phyloP scores from a whole-genome alignment of 2,329 filamentous ascomycete species.

The Pestalotiopsis sp. region DNA sequence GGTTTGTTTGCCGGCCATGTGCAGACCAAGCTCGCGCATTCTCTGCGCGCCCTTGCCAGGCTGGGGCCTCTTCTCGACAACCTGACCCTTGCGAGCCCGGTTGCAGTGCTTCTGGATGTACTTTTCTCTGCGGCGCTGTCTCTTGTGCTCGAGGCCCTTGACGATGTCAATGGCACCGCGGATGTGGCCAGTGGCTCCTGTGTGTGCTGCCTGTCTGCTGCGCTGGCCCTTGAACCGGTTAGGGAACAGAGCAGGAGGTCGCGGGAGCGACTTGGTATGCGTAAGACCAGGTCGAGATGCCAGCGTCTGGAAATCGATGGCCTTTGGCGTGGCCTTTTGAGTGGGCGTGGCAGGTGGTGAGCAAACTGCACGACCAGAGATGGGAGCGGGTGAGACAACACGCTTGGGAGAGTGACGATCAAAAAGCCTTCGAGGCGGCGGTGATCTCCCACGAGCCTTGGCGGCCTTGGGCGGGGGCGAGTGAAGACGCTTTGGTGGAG shows the following conservation, averaged over 20 bases:
- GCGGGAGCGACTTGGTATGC: constrained; percentile 84
- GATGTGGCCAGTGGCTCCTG: constrained; percentile 62
- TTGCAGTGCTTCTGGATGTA: constrained; percentile 85
- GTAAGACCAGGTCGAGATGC: constrained; percentile 66
- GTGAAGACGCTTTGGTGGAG: constrained; percentile 47
- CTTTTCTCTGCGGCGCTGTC: constrained; percentile 73
- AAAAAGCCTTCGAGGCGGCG: constrained; percentile 62
- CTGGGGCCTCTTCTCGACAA: constrained; percentile 65
- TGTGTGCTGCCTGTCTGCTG: constrained; percentile 31
- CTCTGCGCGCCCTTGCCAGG: constrained; percentile 89
- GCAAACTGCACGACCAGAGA: constrained; percentile 39
- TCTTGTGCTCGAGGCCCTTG: constrained; percentile 92
- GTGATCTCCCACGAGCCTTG: constrained; percentile 54
- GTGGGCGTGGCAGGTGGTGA: constrained; percentile 49
- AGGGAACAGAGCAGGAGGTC: constrained; percentile 71
- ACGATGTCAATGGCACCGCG: constrained; percentile 97
- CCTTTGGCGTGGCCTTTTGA: constrained; percentile 30
- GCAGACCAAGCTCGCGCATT: constrained; percentile 89
- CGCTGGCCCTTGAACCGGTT: constrained; percentile 47
- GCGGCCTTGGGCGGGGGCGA: constrained; percentile 53
- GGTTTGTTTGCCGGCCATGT: constrained; percentile 80
- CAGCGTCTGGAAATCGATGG: constrained; percentile 46
- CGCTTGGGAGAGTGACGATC: constrained; percentile 56
- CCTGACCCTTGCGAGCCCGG: constrained; percentile 71
- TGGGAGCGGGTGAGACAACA: constrained; percentile 70